Conservation (phyloP, 1,284 basidiomycete species). For the Leccinum griseonigrum region DNA sequence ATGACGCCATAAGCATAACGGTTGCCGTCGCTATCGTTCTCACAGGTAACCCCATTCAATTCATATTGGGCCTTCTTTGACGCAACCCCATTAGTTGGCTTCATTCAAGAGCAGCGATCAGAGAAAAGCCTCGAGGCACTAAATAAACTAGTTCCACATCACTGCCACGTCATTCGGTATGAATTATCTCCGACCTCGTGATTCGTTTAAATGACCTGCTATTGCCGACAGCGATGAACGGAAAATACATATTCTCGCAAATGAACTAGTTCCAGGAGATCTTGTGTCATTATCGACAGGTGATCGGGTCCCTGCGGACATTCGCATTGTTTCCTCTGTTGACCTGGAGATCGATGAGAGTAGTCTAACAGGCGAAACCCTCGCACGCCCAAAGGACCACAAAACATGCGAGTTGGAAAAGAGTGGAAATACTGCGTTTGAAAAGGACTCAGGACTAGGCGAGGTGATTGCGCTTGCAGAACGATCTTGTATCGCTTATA, state of each 20-base stretch:
- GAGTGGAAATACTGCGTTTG: slow-evolving; percentile 12
- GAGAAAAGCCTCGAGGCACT: slow-evolving; percentile 94
- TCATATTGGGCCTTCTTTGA: neutral
- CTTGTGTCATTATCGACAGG: slow-evolving; percentile 87
- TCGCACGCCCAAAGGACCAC: slow-evolving; percentile 69
- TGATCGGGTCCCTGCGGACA: slow-evolving; percentile 94
- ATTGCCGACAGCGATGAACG: slow-evolving; percentile 58
- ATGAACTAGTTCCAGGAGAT: slow-evolving; percentile 94
- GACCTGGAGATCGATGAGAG: slow-evolving; percentile 95
- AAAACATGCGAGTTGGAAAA: slow-evolving; percentile 44
- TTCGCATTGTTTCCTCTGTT: slow-evolving; percentile 76
- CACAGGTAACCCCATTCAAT: slow-evolving; percentile 43
- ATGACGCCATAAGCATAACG: slow-evolving; percentile 93
- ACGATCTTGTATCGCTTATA: slow-evolving; percentile 87
- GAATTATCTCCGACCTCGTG: slow-evolving; percentile 18
- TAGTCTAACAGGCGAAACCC: slow-evolving; percentile 92
- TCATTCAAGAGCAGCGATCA: slow-evolving; percentile 92
- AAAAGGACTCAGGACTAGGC: slow-evolving; percentile 21
- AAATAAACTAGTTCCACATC: slow-evolving; percentile 95
- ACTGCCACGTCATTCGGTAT: slow-evolving; percentile 87
- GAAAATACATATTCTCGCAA: slow-evolving; percentile 81
- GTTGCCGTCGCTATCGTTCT: slow-evolving; percentile 93
- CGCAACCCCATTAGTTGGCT: slow-evolving; percentile 65
- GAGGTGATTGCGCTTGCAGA: slow-evolving; percentile 80
- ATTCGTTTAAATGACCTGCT: slow-evolving; percentile 3